Base-by-base conservation (phyloP, 495 filamentous ascomycete genomes). In the Bryoglossum gracile region DNA sequence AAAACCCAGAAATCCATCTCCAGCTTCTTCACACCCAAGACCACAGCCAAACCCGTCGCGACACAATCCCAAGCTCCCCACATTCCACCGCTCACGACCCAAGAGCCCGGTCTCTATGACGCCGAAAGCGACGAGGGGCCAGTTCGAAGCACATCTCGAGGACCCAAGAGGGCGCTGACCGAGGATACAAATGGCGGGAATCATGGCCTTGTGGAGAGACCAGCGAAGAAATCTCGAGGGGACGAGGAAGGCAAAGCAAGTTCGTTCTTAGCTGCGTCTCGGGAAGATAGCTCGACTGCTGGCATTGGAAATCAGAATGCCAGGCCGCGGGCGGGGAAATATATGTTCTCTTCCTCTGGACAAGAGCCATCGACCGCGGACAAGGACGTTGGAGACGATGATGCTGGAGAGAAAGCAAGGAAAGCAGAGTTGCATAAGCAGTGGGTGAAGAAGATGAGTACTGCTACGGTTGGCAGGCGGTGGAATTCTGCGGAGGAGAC, bases 401-500 rank as follows among this genome's bases (percentile, higher is more conserved):
- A 60, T 4, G 64, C 56, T 22, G 57, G 42, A 0, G 58, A 61
- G 14, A 74, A 58, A 56, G 64, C 61, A 23, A 64, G 68, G 47
- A 89, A 80, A 57, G 79, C 86, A 53, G 81, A 76, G 45, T 69
- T 95, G 16, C 92, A 95, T 60, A 72, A 82, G 53, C 84, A 85
- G 51, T 98, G 96, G 57, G 82, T 96, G 14, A 85, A 87, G 69
- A 94, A 87, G 59, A 76, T 98, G 3, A 90, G 87, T 53, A 70
- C 92, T 42, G 74, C 82, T 13, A 77, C 79, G 39, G 78, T 87
- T 53, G 71, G 81, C 52, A 69, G 73, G 18, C 73, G 76, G 43
- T 67, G 67, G 53, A 62, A 71, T 35, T 64, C 68, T 19, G 70
- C 64, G 30, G 79, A 86, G 38, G 75, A 76, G 40, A 66, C 66